These are phyloP conservation scores for Choiromyces venosus DNA, from an alignment of 495 filamentous ascomycete genomes.

Conservation along the genomic window DNA sequence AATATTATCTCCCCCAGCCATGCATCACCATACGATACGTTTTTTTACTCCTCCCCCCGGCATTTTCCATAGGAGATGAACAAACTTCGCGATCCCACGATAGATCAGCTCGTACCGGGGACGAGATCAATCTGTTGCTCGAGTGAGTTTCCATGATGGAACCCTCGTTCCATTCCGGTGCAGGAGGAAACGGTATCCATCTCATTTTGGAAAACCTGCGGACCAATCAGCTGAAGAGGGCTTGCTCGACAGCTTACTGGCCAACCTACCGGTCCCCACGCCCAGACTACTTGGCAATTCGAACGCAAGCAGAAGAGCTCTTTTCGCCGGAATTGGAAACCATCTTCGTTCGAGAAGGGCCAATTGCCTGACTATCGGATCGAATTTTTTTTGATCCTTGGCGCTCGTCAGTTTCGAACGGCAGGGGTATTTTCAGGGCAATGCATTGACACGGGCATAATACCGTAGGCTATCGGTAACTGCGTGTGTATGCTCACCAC, in stretches of 20 bases:
- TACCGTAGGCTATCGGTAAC: neutral
- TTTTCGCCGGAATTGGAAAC: neutral
- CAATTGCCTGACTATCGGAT: neutral
- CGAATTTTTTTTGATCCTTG: neutral
- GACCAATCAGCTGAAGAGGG: neutral
- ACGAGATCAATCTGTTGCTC: neutral
- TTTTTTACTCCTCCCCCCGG: neutral
- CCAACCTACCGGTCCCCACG: neutral
- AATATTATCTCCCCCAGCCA: neutral
- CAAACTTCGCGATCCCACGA: neutral
- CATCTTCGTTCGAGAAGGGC: neutral
- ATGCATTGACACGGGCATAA: neutral
- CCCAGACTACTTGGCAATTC: neutral
- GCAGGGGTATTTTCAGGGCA: neutral
- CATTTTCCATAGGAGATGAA: neutral
- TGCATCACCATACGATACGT: neutral
- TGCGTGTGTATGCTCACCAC: neutral
- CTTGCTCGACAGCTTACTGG: neutral
- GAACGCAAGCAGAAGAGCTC: neutral
- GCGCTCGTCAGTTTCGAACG: neutral
- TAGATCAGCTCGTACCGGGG: neutral
- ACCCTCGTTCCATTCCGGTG: neutral
- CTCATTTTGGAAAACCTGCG: neutral
- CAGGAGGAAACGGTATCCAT: neutral
- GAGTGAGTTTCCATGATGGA: neutral